phyloP scores from a whole-genome alignment of 805 yeast genomes.

The Lachancea kluyveri region DNA sequence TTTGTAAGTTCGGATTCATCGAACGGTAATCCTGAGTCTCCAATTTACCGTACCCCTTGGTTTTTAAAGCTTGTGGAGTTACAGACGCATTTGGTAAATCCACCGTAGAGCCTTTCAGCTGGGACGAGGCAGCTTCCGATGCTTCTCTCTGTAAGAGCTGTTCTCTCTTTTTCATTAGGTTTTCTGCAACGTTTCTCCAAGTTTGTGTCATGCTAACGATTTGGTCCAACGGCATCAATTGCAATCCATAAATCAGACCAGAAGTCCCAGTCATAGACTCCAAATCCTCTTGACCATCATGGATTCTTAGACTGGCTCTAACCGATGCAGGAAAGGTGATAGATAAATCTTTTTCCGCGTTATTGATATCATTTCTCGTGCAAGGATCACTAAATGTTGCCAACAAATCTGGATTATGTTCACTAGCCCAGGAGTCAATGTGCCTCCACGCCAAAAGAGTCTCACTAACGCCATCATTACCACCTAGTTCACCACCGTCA shows the following conservation, averaged over 20 bases:
- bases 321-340: slow-evolving; percentile 75
- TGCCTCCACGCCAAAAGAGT: slow-evolving; percentile 80
- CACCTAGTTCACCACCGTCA: slow-evolving; percentile 23
- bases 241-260: slow-evolving; percentile 76
- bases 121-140: too few relatives aligned
- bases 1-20: slow-evolving; percentile 18
- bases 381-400: slow-evolving; percentile 76
- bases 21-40: slow-evolving; percentile 11
- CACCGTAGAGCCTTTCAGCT: slow-evolving; percentile 11
- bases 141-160: slow-evolving; percentile 7
- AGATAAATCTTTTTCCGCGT: slow-evolving; percentile 77
- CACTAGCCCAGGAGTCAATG: slow-evolving; percentile 75
- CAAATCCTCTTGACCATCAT: slow-evolving; percentile 85
- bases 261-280: slow-evolving; percentile 63
- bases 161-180: slow-evolving; percentile 27
- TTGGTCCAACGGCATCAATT: slow-evolving; percentile 74
- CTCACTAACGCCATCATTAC: slow-evolving; percentile 65
- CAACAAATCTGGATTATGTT: slow-evolving; percentile 72
- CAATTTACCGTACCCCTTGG: slow-evolving; percentile 22
- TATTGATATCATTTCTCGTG: slow-evolving; percentile 70
- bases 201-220: slow-evolving; percentile 72
- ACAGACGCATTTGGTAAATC: slow-evolving; percentile 17
- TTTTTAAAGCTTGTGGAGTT: slow-evolving; percentile 20
- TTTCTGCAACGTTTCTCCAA: slow-evolving; percentile 73
- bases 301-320: slow-evolving; percentile 68